phyloP scores from a whole-genome alignment of 2,329 filamentous ascomycete species.

The Chaetomium globosum region DNA sequence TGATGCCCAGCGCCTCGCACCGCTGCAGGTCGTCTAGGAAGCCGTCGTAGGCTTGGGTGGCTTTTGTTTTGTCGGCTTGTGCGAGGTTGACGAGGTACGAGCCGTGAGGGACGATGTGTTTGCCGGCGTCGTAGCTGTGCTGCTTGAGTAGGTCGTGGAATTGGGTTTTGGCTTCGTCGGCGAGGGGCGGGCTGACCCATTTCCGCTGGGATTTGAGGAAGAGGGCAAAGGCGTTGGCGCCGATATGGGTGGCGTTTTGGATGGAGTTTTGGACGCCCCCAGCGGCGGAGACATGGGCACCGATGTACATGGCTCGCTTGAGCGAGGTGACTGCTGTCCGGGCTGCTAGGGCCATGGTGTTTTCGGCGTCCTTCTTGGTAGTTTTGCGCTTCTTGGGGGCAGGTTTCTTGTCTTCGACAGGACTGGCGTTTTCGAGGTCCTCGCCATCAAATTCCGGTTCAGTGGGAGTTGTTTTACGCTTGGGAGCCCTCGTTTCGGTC shows the following conservation, averaged over 20 bases:
- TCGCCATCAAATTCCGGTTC: slow-evolving; percentile 32
- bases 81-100: slow-evolving; percentile 97
- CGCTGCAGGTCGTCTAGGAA: slow-evolving; percentile 87
- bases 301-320: slow-evolving; percentile 75
- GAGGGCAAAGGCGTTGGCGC: slow-evolving; percentile 88
- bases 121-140: slow-evolving; percentile 70
- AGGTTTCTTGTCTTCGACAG: slow-evolving; percentile 35
- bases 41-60: slow-evolving; percentile 78
- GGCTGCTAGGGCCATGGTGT: slow-evolving; percentile 64
- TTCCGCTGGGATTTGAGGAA: slow-evolving; percentile 97
- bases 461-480: slow-evolving; percentile 32
- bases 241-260: slow-evolving; percentile 75
- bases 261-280: slow-evolving; percentile 92
- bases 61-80: slow-evolving; percentile 76
- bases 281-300: slow-evolving; percentile 87
- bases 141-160: slow-evolving; percentile 71
- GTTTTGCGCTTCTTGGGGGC: slow-evolving; percentile 37
- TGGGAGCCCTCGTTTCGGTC: slow-evolving; percentile 27
- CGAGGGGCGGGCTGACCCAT: slow-evolving; percentile 82
- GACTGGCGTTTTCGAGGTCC: slow-evolving; percentile 32
- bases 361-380: slow-evolving; percentile 50
- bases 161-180: slow-evolving; percentile 64
- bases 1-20: slow-evolving; percentile 83
- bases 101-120: slow-evolving; percentile 85
- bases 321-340: slow-evolving; percentile 67